phyloP scores from a whole-genome alignment of 768 basidiomycete species.

The Holtermanniella nyarrowii region DNA sequence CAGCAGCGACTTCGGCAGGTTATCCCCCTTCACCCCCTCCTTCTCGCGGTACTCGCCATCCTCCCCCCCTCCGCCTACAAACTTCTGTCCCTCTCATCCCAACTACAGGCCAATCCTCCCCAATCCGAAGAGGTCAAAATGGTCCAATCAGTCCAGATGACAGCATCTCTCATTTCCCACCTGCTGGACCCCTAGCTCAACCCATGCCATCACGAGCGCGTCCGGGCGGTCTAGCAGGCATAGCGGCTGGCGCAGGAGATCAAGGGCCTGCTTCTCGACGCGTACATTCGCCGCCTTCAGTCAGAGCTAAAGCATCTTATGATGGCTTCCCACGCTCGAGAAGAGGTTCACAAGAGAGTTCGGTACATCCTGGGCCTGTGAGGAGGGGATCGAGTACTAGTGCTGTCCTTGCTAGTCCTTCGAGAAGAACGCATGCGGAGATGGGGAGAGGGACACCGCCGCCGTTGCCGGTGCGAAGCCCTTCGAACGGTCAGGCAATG shows the following conservation, averaged over 20 bases:
- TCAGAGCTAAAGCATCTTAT: background rate
- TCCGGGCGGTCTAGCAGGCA: slow-evolving; percentile 5
- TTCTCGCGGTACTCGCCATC: background rate
- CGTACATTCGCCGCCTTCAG: background rate
- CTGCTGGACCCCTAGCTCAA: background rate
- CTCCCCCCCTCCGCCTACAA: background rate
- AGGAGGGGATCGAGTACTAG: background rate
- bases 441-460: background rate
- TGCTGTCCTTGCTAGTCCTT: background rate
- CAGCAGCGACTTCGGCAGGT: no score
- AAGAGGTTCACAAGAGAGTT: background rate
- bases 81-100: background rate
- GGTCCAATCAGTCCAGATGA: background rate
- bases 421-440: background rate
- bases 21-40: background rate
- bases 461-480: background rate
- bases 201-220: background rate
- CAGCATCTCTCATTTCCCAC: no score
- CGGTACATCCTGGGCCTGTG: background rate
- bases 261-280: background rate
- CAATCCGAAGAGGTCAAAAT: background rate
- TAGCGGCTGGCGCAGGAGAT: background rate
- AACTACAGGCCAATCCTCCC: background rate
- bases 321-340: background rate
- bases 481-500: background rate